These are phyloP conservation scores for Leucocoprinus sp. DNA, from an alignment of 768 basidiomycete species.

Conservation along the genomic window DNA sequence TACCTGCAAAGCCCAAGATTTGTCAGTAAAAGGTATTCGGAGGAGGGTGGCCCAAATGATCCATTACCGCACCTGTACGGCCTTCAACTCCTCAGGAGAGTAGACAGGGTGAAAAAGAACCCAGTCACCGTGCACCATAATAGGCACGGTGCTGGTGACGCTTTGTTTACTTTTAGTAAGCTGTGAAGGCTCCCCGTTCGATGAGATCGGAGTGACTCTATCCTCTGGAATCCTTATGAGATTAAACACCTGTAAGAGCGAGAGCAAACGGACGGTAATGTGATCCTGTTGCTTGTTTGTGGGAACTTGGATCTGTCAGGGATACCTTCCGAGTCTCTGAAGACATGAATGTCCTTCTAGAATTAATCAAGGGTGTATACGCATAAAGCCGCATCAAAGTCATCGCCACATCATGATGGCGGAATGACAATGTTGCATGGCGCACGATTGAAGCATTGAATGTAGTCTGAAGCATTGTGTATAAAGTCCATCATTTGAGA, in stretches of 20 bases:
- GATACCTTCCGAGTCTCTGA: neutral
- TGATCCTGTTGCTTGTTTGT: slow-evolving; percentile 13
- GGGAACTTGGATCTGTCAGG: slow-evolving; percentile 11
- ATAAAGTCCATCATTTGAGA: neutral
- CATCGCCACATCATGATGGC: slow-evolving; percentile 1
- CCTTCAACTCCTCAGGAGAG: slow-evolving; percentile 58
- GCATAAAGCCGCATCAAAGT: neutral
- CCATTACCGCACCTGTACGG: slow-evolving; percentile 48
- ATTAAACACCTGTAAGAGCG: neutral
- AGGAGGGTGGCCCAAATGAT: neutral
- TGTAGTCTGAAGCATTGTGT: slow-evolving; percentile 6
- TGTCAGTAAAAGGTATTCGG: slow-evolving; percentile 1
- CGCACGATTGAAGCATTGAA: neutral
- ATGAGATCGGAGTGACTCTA: neutral
- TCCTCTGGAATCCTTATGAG: neutral
- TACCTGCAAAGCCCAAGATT: slow-evolving; percentile 36
- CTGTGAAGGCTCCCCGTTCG: neutral
- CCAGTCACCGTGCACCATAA: slow-evolving; percentile 69
- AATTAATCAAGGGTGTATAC: neutral
- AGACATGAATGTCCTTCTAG: slow-evolving; percentile 8
- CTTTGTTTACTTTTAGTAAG: slow-evolving; percentile 35
- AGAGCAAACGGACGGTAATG: slow-evolving; percentile 10
- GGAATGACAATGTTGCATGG: slow-evolving; percentile 1
- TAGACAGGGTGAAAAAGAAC: slow-evolving; percentile 94
- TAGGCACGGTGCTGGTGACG: slow-evolving; percentile 46